Conservation (phyloP, 192 early-diverging fungal genomes). For the Backusella tuberculispora region DNA sequence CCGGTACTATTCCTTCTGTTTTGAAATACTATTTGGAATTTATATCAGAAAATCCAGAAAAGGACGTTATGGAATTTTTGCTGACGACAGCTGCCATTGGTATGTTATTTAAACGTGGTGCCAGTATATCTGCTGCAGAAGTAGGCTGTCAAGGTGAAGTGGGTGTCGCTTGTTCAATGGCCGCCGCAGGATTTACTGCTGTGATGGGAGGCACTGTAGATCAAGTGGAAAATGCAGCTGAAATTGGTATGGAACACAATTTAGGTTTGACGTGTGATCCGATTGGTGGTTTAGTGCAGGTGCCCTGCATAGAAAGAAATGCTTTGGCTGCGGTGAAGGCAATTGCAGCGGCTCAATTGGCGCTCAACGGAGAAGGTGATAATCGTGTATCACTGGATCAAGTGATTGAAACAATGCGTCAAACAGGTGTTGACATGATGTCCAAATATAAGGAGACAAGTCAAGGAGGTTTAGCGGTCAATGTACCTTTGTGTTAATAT, state of each 20-base stretch:
- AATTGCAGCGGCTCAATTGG: conserved; percentile 91
- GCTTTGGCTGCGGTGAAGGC: conserved; percentile 94
- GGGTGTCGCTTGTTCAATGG: conserved; percentile 96
- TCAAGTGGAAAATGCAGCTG: conserved; percentile 93
- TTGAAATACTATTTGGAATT: conserved; percentile 97
- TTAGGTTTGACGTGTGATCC: conserved; percentile 86
- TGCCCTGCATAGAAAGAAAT: conserved; percentile 96
- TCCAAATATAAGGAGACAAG: conserved; percentile 97
- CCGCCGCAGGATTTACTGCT: conserved; percentile 88
- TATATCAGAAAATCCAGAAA: conserved; percentile 77
- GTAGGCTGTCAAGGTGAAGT: conserved; percentile 98
- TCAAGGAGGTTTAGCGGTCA: conserved; percentile 89
- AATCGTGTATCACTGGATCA: conserved; percentile 90
- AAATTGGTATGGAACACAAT: conserved; percentile 94
- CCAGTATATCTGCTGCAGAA: conserved; percentile 89
- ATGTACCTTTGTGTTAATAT: conserved; percentile 60
- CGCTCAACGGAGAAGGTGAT: conserved; percentile 88
- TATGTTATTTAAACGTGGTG: conserved; percentile 96
- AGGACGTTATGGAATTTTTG: conserved; percentile 88
- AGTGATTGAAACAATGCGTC: conserved; percentile 93
- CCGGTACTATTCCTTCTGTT: conserved; percentile 90
- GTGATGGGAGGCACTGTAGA: conserved; percentile 92
- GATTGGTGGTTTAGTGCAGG: conserved; percentile 88
- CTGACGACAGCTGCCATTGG: conserved; percentile 92
- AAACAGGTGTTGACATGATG: conserved; percentile 89